Evolutionary conservation across 2,329 filamentous ascomycete genomes (phyloP), one percentile per base, ranked within the genome.

Genomic region (Thielaviopsis populi): DNA sequence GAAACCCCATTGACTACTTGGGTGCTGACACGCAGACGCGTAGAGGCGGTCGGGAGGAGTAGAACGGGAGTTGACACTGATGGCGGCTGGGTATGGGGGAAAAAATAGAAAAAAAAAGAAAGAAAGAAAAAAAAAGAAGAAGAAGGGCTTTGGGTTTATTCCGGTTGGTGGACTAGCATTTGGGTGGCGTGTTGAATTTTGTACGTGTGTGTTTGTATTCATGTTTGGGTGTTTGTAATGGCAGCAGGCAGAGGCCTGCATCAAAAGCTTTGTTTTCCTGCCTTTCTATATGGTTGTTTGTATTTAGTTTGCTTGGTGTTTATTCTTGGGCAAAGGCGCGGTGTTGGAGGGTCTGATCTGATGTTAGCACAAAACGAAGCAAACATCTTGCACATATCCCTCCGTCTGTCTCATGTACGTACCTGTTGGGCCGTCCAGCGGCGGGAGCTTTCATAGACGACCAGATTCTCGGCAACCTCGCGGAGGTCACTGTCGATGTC

Each of bases 1-100:
- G 94, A 69, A 96, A 95, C 72, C 86, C 88, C 24, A 96, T 96
- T 73, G 81, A 83, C 63, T 84, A 84, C 59, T 65, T 76, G 19
- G 76, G 76, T 0, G 70, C 75, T 6, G 75, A 77, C 64, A 75
- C 74, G 54, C 68, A 68, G 65, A 59, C 62, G 41, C 62, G 68
- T 43, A 64, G 67, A 40, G 68, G 59, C 13, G 62, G 53, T 8
- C 63, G 41, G 40, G 58, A 58, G 10, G 64, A 61, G 22, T 59
- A 63, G 33, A 41, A 22, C 33, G 30, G 5, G 5, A 13, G 13
- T 24, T 53, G 15, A 63, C 33, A 13, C 42, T 0, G 15, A 41
- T 22, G n/a, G 15, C 37, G n/a, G 33, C 27, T 37, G 7, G 42
- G 56, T 1, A n/a, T n/a, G n/a, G n/a, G n/a, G n/a, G n/a, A n/a